phyloP scores from a whole-genome alignment of 441 rosid species.

The Geranium incanum region DNA sequence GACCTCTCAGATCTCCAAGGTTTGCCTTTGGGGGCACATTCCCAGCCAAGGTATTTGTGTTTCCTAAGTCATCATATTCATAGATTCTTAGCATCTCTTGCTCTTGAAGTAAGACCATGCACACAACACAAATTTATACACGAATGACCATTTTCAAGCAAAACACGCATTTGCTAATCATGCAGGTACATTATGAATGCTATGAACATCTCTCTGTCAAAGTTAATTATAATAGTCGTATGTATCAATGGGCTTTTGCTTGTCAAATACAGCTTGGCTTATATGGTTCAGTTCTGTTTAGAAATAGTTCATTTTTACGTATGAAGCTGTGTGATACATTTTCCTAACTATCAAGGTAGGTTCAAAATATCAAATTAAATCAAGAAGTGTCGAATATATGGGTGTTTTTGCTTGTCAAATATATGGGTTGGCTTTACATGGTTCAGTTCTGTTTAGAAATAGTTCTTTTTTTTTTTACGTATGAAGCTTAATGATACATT shows the following conservation, averaged over 20 bases:
- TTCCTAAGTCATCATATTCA: conserved; percentile 33
- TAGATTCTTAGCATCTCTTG: background rate
- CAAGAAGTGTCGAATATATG: no score
- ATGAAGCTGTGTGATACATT: background rate
- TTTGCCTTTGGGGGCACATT: conserved; percentile 89
- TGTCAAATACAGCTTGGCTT: no score
- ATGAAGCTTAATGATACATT: background rate
- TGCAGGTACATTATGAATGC: background rate
- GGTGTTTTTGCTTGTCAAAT: no score
- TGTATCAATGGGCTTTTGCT: no score
- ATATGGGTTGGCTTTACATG: no score
- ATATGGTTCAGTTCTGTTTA: background rate
- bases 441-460: background rate
- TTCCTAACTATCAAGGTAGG: background rate
- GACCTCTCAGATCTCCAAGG: conserved; percentile 84
- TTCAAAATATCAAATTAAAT: background rate
- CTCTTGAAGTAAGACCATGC: background rate
- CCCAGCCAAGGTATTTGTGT: conserved; percentile 86
- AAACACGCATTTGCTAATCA: background rate
- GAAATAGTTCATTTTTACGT: background rate
- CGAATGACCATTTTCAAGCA: background rate
- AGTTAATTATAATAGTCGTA: no score
- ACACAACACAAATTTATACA: background rate
- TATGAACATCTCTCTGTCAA: no score
- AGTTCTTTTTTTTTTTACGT: background rate